Evolutionary conservation across 2,329 filamentous ascomycete genomes (phyloP), one percentile per base, ranked within the genome.

Genomic region (Botrytis hyacinthi): DNA sequence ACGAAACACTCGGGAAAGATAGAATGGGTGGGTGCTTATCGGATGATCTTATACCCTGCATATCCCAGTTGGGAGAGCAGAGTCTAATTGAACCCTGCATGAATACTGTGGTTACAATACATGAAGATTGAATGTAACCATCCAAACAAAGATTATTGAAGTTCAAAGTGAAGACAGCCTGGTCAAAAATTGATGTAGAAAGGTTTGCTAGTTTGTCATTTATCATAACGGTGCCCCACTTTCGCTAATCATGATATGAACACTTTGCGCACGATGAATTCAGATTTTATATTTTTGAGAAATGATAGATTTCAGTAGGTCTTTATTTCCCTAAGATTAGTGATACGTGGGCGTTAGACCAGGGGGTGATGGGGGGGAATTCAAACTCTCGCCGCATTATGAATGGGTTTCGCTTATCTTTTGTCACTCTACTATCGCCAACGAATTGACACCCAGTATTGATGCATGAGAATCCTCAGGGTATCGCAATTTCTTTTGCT

Each of bases 241-340:
- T 54, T 70, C 68, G 54, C 68, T 70, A 62, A 70, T 63, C 54
- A 70, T 22, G 59, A 40, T 44, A 44, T 65, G 59, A 44, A 16
- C 32, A n/a, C 29, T 66, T 35, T 48, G 44, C 16, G 22, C 22
- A 51, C 29, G 63, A 29, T 37, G 32, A 51, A 4, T 26, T 29
- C 14, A n/a, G 32, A 63, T 71, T 54, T 16, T 37, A 1, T 42
- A 5, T 32, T 51, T 65, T 1, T 54, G 46, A 44, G 22, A 66
- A 18, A 22, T 71, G 70, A 71, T 46, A 12, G 42, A 51, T 29
- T 51, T 71, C 6, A 63, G 32, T 26, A 42, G 12, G 32, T 40
- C 26, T 71, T 18, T 12, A 9, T 29, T 54, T 14, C 4, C 14
- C 1, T 7, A 18, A n/a, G 35, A 61, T 61, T 35, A 61, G 59